Conservation (phyloP, 1,284 basidiomycete genomes). For the Sparassis latifolia region DNA sequence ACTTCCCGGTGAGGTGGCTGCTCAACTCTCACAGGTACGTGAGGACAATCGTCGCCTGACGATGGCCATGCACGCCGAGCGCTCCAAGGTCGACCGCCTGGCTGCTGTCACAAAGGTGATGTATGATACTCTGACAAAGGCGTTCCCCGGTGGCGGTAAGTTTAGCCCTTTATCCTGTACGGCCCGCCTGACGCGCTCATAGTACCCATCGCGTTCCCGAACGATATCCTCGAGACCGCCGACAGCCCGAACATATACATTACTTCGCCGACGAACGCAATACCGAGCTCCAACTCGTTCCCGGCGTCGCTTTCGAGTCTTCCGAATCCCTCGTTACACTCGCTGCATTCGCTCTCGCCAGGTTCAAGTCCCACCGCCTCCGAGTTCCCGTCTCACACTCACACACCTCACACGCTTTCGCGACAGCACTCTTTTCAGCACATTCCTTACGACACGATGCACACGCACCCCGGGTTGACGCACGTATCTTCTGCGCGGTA, state of each 20-base stretch:
- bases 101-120: conserved; percentile 36
- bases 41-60: conserved; percentile 60
- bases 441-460: conserved; percentile 26
- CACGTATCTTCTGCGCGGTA: conserved; percentile 21
- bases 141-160: conserved; percentile 46
- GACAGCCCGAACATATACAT: conserved; percentile 64
- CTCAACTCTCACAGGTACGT: conserved; percentile 59
- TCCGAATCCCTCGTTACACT: conserved; percentile 24
- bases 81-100: conserved; percentile 33
- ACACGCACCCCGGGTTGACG: conserved; percentile 13
- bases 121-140: conserved; percentile 52
- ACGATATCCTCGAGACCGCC: conserved; percentile 47
- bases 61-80: conserved; percentile 46
- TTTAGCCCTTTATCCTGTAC: conserved; percentile 9
- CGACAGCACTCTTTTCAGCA: conserved; percentile 58
- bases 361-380: conserved; percentile 57
- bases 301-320: conserved; percentile 21
- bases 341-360: conserved; percentile 43
- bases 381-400: conserved; percentile 46
- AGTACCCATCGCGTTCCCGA: conserved; percentile 59
- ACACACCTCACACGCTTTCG: conserved; percentile 37
- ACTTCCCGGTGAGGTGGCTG: conserved; percentile 71
- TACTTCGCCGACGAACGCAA: conserved; percentile 50
- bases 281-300: conserved; percentile 24
- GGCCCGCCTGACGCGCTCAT: background rate